Conservation (phyloP, 2,329 filamentous ascomycete species). For the Chrysoporthe cubensis region DNA sequence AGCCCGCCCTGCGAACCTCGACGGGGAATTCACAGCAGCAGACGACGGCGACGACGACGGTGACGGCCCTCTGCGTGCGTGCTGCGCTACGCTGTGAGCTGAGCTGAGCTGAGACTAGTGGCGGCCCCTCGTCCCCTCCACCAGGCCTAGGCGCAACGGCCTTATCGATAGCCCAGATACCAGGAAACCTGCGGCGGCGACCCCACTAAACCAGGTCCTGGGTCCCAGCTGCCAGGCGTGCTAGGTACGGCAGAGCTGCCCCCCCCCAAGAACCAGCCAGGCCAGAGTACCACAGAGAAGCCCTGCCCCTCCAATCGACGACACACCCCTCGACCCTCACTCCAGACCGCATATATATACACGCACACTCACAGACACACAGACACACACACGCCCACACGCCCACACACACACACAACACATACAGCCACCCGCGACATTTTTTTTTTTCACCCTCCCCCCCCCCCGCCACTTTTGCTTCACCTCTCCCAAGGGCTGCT, state of each 20-base stretch:
- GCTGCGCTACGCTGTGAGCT: too few species aligned
- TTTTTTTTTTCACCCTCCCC: neutral
- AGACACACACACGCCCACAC: too few species aligned
- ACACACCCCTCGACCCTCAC: neutral
- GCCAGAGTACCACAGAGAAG: neutral
- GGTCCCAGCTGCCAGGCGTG: neutral
- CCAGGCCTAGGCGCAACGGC: neutral
- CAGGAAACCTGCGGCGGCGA: constrained; percentile 2
- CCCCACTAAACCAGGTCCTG: neutral
- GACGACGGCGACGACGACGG: neutral
- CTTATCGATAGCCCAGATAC: constrained; percentile 22
- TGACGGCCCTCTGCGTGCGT: neutral
- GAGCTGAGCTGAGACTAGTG: too few species aligned
- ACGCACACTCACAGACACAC: too few species aligned
- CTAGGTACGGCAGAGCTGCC: neutral
- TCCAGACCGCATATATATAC: neutral
- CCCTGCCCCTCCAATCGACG: constrained; percentile 10
- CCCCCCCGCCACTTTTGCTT: neutral
- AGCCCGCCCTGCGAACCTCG: too few species aligned
- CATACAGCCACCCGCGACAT: neutral
- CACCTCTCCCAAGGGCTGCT: neutral
- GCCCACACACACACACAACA: neutral
- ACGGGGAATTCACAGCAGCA: neutral
- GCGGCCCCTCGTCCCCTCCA: neutral
- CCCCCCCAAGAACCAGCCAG: constrained; percentile 1